These are phyloP conservation scores for Chaetomiaceae sp. DNA, from an alignment of 2,329 filamentous ascomycete genomes.

Conservation along the genomic window DNA sequence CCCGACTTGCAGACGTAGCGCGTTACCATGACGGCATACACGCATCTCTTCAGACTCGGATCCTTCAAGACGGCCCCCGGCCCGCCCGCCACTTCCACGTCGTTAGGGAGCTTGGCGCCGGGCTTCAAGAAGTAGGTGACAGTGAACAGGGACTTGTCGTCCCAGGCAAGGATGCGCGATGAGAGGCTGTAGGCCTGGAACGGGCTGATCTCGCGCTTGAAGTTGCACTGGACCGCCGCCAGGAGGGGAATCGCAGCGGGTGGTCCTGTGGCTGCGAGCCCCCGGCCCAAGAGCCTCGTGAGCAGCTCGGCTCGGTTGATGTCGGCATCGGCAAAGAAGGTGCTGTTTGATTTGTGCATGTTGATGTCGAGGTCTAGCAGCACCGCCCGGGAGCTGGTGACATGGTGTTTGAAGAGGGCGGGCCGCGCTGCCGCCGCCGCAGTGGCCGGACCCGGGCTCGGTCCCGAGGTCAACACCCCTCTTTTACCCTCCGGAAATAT, in stretches of 20 bases:
- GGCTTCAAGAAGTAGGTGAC: slow-evolving; percentile 4
- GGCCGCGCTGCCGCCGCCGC: neutral
- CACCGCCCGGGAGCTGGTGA: neutral
- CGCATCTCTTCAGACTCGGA: neutral
- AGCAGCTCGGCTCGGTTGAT: slow-evolving; percentile 4
- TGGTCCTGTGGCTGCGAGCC: neutral
- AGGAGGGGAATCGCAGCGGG: neutral
- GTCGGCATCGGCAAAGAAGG: slow-evolving; percentile 7
- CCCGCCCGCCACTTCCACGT: neutral
- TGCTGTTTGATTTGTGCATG: slow-evolving; percentile 9
- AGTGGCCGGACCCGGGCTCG: neutral
- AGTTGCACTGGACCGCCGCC: neutral
- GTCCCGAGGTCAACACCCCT: neutral
- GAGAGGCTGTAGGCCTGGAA: slow-evolving; percentile 2
- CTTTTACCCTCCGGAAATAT: neutral
- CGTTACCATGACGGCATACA: slow-evolving; percentile 2
- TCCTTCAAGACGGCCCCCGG: neutral
- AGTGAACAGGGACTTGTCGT: neutral
- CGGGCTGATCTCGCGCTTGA: neutral
- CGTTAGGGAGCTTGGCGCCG: neutral
- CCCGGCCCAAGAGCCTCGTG: neutral
- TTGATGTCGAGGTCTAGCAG: slow-evolving; percentile 2
- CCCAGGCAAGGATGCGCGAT: neutral
- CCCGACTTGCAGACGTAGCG: slow-evolving; percentile 1
- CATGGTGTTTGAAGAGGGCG: neutral